phyloP scores from a whole-genome alignment of 306 rosid genomes.

The Neltuma alba region DNA sequence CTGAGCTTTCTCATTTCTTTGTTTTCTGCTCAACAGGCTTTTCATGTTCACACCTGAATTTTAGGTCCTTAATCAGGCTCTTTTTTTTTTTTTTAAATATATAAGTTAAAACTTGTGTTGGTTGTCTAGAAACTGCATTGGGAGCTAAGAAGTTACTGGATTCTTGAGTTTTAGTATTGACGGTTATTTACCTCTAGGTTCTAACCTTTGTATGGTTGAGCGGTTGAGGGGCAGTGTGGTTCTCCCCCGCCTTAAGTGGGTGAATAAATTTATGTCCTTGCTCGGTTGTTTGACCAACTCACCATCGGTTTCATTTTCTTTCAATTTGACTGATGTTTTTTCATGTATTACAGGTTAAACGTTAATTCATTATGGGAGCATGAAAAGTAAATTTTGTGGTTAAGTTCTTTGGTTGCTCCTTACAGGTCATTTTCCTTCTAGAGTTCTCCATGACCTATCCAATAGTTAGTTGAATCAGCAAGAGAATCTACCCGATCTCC shows the following conservation, averaged over 20 bases:
- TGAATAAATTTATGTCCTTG: too few relatives aligned
- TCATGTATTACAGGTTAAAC: constrained; percentile 21
- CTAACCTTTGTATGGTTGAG: background rate
- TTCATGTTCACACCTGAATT: background rate
- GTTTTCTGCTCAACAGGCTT: background rate
- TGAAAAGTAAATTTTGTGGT: constrained; percentile 6
- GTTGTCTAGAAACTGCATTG: background rate
- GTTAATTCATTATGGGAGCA: constrained; percentile 12
- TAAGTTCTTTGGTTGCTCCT: constrained; percentile 18
- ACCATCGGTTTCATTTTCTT: background rate
- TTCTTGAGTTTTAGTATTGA: background rate
- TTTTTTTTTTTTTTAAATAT: background rate
- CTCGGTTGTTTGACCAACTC: background rate
- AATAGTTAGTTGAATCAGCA: constrained; percentile 33
- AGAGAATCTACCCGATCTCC: constrained; percentile 16
- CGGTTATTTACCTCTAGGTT: background rate
- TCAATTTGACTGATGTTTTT: background rate
- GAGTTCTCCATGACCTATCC: constrained; percentile 5
- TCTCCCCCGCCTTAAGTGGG: background rate
- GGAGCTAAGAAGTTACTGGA: background rate
- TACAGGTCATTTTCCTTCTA: constrained; percentile 4
- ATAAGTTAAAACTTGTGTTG: background rate
- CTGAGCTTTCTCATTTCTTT: background rate
- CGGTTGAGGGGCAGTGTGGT: background rate
- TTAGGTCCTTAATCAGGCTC: constrained; percentile 1